Base-by-base conservation (phyloP, 2,329 filamentous ascomycete genomes). In the Trichoderma harzianum region DNA sequence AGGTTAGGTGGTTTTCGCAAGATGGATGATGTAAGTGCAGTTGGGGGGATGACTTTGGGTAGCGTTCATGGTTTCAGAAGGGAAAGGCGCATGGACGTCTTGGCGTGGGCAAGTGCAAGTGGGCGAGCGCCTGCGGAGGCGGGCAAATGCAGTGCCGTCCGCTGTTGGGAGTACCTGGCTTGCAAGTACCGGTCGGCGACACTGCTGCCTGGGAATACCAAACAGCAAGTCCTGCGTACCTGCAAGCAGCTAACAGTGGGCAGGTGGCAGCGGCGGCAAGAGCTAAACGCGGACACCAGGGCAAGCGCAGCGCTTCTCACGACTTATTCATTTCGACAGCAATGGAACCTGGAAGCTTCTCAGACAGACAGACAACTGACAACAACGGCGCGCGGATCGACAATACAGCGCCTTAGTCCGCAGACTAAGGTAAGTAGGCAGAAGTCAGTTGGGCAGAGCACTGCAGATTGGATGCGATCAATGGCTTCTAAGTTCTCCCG, bases 61-160 rank as follows among this genome's bases (percentile, higher is more conserved):
- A 34, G 57, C n/a, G n/a, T 24, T 63, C 30, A 53, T 51, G 43
- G 66, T 51, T 43, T 62, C 57, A 53, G 57, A 30, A 24, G 51
- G 69, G 69, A 65, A 71, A 51, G 69, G 34, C 47, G 61, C 61
- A 65, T 71, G 69, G 69, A 51, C 34, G 61, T 34, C 60, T 65
- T 71, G 69, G 69, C 60, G n/a, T 28, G 58, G 68, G 66, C 53
- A 61, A 47, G 65, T 68, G 30, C 39, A 26, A 66, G 63, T 34
- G n/a, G 58, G 32, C n/a, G 21, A 53, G 24, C 36, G 34, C 28
- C 55, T 12, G 28, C 28, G 10, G 5, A 24, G 36, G 47, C 28
- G 58, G 66, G 60, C 58, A 63, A 34, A 28, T n/a, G 24, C 21
- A 53, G 28, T 28, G 34, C 11, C 10, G 58, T 11, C 58, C 57